These are phyloP conservation scores for Suhomyces vadensis DNA, from an alignment of 805 yeast species.

Conservation along the genomic window DNA sequence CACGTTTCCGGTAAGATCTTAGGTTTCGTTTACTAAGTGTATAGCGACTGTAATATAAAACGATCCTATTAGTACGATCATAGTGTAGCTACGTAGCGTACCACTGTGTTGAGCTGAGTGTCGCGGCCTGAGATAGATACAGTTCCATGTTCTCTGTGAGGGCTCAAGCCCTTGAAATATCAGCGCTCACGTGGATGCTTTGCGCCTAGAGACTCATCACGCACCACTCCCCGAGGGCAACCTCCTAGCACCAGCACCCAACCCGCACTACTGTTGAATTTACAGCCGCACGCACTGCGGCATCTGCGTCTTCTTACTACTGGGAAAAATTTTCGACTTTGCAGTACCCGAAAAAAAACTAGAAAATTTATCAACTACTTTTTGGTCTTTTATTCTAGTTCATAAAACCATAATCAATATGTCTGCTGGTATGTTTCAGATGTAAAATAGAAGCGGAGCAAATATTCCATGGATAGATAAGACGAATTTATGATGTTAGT, in stretches of 20 bases:
- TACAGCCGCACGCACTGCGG: constrained; percentile 9
- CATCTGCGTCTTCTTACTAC: not conserved
- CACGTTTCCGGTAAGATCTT: constrained; percentile 98
- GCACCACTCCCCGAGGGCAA: not conserved
- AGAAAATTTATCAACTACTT: constrained; percentile 7
- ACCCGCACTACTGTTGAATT: not conserved
- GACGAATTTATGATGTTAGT: not conserved
- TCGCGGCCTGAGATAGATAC: too few species aligned
- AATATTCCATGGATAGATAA: not conserved
- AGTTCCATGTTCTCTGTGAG: too few species aligned
- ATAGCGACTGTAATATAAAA: constrained; percentile 7
- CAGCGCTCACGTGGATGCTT: not conserved
- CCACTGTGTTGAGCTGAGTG: too few species aligned
- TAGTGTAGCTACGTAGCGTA: not conserved
- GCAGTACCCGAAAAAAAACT: constrained; percentile 10
- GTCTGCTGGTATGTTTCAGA: constrained; percentile 19
- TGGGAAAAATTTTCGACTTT: constrained; percentile 10
- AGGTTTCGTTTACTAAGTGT: constrained; percentile 88
- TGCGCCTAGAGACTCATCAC: too few species aligned
- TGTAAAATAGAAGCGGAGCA: not conserved
- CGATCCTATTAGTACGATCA: not conserved
- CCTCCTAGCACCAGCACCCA: constrained; percentile 1
- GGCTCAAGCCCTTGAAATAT: constrained; percentile 4
- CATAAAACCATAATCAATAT: constrained; percentile 16
- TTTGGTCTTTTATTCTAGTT: constrained; percentile 14